Evolutionary conservation across 2,329 filamentous ascomycete species (phyloP).

Genomic region (Xylaria sp.): DNA sequence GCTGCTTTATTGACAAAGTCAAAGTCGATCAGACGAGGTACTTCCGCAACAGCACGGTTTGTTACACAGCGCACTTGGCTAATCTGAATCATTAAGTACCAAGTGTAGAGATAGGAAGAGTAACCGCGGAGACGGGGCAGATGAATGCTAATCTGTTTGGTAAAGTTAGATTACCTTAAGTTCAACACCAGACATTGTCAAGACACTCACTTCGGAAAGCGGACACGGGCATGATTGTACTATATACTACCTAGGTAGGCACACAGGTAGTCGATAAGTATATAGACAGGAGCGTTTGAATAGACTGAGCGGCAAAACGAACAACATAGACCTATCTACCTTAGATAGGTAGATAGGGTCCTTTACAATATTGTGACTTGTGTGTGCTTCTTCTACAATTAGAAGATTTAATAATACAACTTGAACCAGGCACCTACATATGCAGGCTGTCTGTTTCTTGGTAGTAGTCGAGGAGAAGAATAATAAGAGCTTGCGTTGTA

Average conservation of each 20-base stretch:
- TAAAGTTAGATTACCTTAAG: constrained; percentile 14
- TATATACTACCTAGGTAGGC: neutral
- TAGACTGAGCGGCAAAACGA: neutral
- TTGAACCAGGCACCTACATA: too few relatives aligned
- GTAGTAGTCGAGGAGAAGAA: neutral
- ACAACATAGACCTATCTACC: too few relatives aligned
- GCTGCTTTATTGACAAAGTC: neutral
- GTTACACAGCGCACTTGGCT: constrained; percentile 24
- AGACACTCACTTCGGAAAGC: constrained; percentile 11
- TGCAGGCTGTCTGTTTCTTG: neutral
- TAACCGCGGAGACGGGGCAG: neutral
- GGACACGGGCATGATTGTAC: neutral
- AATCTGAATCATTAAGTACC: constrained; percentile 10
- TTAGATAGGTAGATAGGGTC: neutral
- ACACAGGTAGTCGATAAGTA: too few relatives aligned
- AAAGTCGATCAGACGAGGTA: neutral
- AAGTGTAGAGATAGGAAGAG: constrained; percentile 1
- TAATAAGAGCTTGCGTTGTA: neutral
- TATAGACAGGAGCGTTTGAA: neutral
- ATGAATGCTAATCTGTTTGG: constrained; percentile 18
- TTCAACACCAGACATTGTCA: too few relatives aligned
- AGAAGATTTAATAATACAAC: neutral
- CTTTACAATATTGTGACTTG: neutral
- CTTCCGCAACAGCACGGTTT: constrained; percentile 11
- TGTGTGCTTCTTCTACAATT: neutral